phyloP scores from a whole-genome alignment of 2,329 filamentous ascomycete species.

The Pseudogymnoascus sp. region DNA sequence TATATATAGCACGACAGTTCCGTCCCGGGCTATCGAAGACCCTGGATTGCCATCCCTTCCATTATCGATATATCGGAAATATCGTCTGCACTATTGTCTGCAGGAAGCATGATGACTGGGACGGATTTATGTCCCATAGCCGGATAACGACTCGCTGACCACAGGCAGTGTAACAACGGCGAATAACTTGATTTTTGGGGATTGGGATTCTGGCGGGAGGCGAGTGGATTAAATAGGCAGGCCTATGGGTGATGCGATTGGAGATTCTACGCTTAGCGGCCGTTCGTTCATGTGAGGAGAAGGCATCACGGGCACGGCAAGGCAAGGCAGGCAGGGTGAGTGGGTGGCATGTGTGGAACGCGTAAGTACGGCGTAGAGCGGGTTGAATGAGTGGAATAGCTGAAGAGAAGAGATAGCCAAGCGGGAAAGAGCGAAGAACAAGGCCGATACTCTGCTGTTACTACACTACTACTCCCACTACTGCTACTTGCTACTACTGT shows the following conservation, averaged over 20 bases:
- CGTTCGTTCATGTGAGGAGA: not conserved
- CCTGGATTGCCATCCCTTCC: not conserved
- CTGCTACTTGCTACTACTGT: not conserved
- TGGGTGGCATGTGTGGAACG: not conserved
- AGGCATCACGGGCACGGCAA: not conserved
- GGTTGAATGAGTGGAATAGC: not conserved
- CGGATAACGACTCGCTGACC: not conserved
- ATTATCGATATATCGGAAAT: not conserved
- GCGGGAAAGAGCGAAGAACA: not conserved
- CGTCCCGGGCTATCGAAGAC: not conserved
- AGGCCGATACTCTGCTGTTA: not conserved
- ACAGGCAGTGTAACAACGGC: not conserved
- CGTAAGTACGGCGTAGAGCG: not conserved
- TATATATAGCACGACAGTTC: not conserved
- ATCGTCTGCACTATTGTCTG: not conserved
- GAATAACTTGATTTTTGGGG: slow-evolving; percentile 4
- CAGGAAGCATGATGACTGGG: not conserved
- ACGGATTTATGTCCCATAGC: not conserved
- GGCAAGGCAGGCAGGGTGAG: not conserved
- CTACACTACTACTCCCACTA: not conserved
- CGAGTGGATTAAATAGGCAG: slow-evolving; percentile 7
- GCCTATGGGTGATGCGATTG: not conserved
- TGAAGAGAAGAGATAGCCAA: not conserved
- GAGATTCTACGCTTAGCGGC: not conserved
- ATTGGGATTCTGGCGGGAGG: not conserved